Base-by-base conservation (phyloP, 768 basidiomycete genomes). In the Mycena floridula region DNA sequence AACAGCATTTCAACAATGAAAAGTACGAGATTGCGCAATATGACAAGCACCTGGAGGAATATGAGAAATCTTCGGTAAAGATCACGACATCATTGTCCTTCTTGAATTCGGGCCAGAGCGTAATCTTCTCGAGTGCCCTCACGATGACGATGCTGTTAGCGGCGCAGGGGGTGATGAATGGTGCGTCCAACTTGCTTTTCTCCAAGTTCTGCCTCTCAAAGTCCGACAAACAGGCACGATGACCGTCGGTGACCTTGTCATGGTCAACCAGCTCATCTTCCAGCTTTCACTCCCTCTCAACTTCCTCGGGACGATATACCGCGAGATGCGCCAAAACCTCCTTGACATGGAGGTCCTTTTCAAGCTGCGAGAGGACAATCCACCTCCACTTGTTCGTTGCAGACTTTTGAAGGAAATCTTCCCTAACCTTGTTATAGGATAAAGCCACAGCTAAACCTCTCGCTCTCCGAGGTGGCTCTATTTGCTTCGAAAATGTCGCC, bases 201-300 rank as follows among this genome's bases (percentile, higher is more conserved):
- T n/a, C n/a, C n/a, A n/a, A n/a, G n/a, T n/a, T n/a, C n/a, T n/a
- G n/a, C n/a, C n/a, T n/a, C n/a, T n/a, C n/a, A n/a, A 9, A 26
- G 36, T 48, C 2, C 21, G 32, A 24, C 9, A 9, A 23, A 11
- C 50, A 94, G 94, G 93, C 7, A 91, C 89, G 0, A 98, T 99
- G 95, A 96, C 94, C 4, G 79, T 99, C 20, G 96, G 96, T 7
- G 96, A 99, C 57, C 78, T 99, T 12, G 96, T 99, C 53, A 98
- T 99, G 95, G 87, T 96, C 54, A 99, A 99, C 63, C 95, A 97
- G 59, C 76, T 99, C 21, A 92, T 98, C 25, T 99, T 99, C 71
- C 96, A 99, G 58, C 70, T 99, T 0, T 96, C 93, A 0, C 68
- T 98, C 25, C 96, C 96, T 3, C 80, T 99, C 49, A 98, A 98